Conservation (phyloP, 192 early-diverging fungal species). For the Coemansia biformis region DNA sequence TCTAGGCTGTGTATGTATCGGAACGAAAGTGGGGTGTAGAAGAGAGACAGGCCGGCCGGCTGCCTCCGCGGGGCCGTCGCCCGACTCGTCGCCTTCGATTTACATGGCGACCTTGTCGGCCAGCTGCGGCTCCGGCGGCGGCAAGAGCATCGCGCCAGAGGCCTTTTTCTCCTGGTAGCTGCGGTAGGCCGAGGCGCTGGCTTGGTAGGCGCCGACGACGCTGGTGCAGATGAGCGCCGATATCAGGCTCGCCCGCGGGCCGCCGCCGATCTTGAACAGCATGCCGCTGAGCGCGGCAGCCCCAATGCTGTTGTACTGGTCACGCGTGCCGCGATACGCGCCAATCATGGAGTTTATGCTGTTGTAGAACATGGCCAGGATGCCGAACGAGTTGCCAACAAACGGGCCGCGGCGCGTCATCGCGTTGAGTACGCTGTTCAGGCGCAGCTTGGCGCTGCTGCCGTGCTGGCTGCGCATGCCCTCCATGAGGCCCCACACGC, state of each 20-base stretch:
- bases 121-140: slow-evolving; percentile 43
- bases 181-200: slow-evolving; percentile 24
- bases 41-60: background rate
- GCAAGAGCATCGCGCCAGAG: slow-evolving; percentile 1
- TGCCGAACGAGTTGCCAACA: slow-evolving; percentile 73
- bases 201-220: slow-evolving; percentile 54
- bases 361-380: slow-evolving; percentile 81
- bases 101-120: slow-evolving; percentile 4
- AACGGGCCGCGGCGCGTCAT: slow-evolving; percentile 82
- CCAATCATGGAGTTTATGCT: slow-evolving; percentile 64
- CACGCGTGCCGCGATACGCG: slow-evolving; percentile 56
- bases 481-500: slow-evolving; percentile 70
- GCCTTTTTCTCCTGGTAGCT: slow-evolving; percentile 24
- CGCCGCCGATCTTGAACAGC: slow-evolving; percentile 68
- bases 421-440: slow-evolving; percentile 76
- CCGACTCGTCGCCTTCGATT: no score
- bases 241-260: slow-evolving; percentile 53
- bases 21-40: no score
- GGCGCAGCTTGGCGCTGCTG: slow-evolving; percentile 61
- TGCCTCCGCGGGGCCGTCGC: no score
- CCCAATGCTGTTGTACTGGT: slow-evolving; percentile 62
- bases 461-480: slow-evolving; percentile 63
- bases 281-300: slow-evolving; percentile 71
- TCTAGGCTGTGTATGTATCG: no score
- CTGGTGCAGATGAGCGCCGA: slow-evolving; percentile 57